Percentiles rank a stretch among this genome's conserved stretches.
Evolutionary conservation across 345 rosid genomes (phyloP).

Genomic region (Eucalyptus paniculata): DNA sequence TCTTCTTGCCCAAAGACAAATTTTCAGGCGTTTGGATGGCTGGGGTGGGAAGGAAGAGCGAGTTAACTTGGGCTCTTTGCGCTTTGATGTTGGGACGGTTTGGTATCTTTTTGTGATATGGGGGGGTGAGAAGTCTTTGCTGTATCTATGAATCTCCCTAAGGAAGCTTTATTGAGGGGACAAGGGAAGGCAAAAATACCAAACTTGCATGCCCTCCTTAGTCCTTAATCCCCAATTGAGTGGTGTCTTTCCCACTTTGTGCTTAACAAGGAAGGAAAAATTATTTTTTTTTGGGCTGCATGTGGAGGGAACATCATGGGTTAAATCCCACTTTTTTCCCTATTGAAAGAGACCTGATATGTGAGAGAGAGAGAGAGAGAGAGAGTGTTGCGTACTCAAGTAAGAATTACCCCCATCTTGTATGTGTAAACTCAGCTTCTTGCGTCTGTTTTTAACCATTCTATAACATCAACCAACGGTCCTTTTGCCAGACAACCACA

Average conservation of each 20-base stretch:
- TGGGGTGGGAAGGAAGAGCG: neutral
- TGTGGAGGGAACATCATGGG: neutral
- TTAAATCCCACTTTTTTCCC: neutral
- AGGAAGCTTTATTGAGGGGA: neutral
- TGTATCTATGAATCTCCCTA: neutral
- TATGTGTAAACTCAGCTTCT: neutral
- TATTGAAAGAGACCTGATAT: neutral
- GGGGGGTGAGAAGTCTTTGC: neutral
- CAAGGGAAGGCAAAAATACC: slow-evolving; percentile 14
- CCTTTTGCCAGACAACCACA: neutral
- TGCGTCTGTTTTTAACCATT: neutral
- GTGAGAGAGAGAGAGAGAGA: neutral
- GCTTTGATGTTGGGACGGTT: slow-evolving; percentile 37
- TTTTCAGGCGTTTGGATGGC: neutral
- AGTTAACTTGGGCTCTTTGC: slow-evolving; percentile 10
- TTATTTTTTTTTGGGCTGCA: neutral
- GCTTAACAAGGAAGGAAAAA: neutral
- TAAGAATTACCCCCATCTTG: neutral
- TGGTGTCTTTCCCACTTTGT: neutral
- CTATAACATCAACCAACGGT: neutral
- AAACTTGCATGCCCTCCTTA: slow-evolving; percentile 10
- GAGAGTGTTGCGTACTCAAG: neutral
- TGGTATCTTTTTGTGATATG: slow-evolving; percentile 39
- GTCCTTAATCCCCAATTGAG: neutral
- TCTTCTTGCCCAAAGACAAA: neutral